A percentile compares a stretch with the other conserved stretches of the same genome.
Conservation (phyloP, 352 stramenopile genomes). For the Globisporangium emineosum region DNA sequence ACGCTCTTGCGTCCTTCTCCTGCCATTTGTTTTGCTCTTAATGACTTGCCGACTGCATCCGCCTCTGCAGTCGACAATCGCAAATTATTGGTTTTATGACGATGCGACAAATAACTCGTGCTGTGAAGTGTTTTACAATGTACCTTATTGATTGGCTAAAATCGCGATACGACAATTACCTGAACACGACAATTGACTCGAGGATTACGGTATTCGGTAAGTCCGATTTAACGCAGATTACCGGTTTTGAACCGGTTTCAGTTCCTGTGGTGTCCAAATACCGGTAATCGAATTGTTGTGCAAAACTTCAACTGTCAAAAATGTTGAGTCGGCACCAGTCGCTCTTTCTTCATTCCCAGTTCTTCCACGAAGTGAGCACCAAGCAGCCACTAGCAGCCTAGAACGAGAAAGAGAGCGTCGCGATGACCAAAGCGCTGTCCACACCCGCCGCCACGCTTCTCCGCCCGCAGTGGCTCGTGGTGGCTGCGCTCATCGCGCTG, state of each 20-base stretch:
- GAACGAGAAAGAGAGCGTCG: not conserved
- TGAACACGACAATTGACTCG: too few species aligned
- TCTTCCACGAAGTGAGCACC: not conserved
- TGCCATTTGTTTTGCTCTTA: not conserved
- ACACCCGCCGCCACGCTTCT: slow-evolving; percentile 19
- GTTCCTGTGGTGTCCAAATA: too few species aligned
- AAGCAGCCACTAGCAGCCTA: not conserved
- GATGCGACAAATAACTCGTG: too few species aligned
- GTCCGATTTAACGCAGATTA: too few species aligned
- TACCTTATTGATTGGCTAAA: too few species aligned
- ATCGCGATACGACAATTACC: too few species aligned
- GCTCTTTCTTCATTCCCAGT: not conserved
- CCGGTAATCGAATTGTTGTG: too few species aligned
- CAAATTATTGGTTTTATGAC: slow-evolving; percentile 8
- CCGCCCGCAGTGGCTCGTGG: slow-evolving; percentile 30
- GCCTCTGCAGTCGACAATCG: not conserved
- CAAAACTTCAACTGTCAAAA: too few species aligned
- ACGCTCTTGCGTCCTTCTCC: not conserved
- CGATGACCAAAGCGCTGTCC: slow-evolving; percentile 24
- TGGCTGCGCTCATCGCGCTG: slow-evolving; percentile 25
- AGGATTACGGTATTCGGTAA: too few species aligned
- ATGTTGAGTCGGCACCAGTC: too few species aligned
- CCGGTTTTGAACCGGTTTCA: too few species aligned
- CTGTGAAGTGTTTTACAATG: too few species aligned
- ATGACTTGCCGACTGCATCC: not conserved